Conservation (phyloP, 2,329 filamentous ascomycete genomes). For the Diaporthe aspalathi region DNA sequence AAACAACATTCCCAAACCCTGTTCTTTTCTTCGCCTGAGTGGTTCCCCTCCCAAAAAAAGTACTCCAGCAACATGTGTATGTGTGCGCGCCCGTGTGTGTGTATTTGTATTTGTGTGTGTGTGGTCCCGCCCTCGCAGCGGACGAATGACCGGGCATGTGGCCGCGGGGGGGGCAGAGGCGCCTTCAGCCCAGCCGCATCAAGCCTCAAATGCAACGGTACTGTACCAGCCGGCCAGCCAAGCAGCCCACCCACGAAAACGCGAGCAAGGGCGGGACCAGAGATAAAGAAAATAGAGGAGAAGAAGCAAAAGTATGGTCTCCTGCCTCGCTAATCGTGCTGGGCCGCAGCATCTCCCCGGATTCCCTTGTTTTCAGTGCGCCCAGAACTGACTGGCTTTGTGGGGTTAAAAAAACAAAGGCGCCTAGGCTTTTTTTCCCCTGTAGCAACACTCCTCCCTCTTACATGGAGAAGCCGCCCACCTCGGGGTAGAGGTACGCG, state of each 20-base stretch:
- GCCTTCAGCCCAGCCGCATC: slow-evolving; percentile 10
- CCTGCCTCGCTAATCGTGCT: slow-evolving; percentile 10
- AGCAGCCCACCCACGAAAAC: not conserved
- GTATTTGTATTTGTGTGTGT: too few species aligned
- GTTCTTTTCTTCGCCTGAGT: slow-evolving; percentile 8
- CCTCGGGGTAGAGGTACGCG: slow-evolving; percentile 48
- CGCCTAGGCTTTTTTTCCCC: too few species aligned
- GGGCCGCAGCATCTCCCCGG: not conserved
- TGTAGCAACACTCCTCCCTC: too few species aligned
- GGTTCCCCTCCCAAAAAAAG: not conserved
- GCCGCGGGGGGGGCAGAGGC: not conserved
- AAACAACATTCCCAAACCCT: not conserved
- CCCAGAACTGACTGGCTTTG: too few species aligned
- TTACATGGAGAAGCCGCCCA: slow-evolving; percentile 43
- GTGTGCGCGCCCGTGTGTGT: not conserved
- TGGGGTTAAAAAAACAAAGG: too few species aligned
- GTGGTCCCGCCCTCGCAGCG: not conserved
- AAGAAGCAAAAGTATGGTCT: too few species aligned
- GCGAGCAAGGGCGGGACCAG: not conserved
- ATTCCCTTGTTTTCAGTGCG: not conserved
- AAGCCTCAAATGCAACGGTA: slow-evolving; percentile 27
- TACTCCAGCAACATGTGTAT: not conserved
- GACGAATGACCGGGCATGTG: slow-evolving; percentile 10
- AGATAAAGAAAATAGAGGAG: not conserved
- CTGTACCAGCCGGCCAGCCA: not conserved